A percentile compares a stretch with the other conserved stretches of the same genome.
These are phyloP conservation scores for Populus hybrid DNA, from an alignment of 441 rosid species.

Conservation along the genomic window DNA sequence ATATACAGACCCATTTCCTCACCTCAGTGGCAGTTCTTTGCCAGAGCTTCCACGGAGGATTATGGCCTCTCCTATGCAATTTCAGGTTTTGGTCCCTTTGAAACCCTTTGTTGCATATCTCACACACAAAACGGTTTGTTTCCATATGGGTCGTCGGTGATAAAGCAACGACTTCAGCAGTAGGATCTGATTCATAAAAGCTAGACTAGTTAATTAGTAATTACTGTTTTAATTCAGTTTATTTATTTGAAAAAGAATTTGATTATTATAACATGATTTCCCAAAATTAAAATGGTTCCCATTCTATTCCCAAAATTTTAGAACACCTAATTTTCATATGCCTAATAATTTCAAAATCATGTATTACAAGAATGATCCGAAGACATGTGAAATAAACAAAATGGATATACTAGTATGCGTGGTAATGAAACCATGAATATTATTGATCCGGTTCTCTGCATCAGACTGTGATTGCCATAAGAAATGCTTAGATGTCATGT, in stretches of 20 bases:
- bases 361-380: no score
- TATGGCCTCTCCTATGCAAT: slow-evolving; percentile 39
- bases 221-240: neutral
- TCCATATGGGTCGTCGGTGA: slow-evolving; percentile 54
- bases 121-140: slow-evolving; percentile 50
- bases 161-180: slow-evolving; percentile 47
- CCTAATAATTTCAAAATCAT: no score
- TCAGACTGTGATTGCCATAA: no score
- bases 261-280: neutral
- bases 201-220: neutral
- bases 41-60: slow-evolving; percentile 49
- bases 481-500: no score
- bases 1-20: slow-evolving; percentile 44
- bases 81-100: slow-evolving; percentile 43
- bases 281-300: no score
- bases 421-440: no score
- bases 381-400: no score
- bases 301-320: no score
- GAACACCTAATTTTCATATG: no score
- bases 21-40: slow-evolving; percentile 43
- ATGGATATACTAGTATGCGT: no score
- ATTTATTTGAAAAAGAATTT: neutral
- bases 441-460: no score
- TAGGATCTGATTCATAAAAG: slow-evolving; percentile 32
- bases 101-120: slow-evolving; percentile 37